phyloP scores from a whole-genome alignment of 768 basidiomycete species.

The Leccinum barrowsii region DNA sequence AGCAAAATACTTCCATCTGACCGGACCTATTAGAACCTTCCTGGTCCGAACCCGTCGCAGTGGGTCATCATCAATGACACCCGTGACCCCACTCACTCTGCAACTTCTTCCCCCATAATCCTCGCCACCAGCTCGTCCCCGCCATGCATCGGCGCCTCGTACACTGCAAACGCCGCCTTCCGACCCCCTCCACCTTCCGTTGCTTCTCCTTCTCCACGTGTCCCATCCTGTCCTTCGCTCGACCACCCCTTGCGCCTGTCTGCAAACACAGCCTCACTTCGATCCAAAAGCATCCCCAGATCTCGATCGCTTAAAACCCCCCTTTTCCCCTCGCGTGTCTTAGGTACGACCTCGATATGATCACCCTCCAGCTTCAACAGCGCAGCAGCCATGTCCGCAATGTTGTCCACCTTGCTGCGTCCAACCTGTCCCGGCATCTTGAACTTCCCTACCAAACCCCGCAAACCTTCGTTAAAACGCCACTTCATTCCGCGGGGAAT shows the following conservation, averaged over 20 bases:
- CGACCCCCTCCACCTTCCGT: not conserved
- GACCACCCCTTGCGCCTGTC: constrained; percentile 75
- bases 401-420: constrained; percentile 55
- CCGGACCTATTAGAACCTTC: not conserved
- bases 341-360: constrained; percentile 81
- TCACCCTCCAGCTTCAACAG: constrained; percentile 82
- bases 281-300: constrained; percentile 75
- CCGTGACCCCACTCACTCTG: constrained; percentile 7
- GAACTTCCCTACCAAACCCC: constrained; percentile 64
- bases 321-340: constrained; percentile 59
- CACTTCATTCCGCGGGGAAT: not conserved
- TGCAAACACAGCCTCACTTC: constrained; percentile 68
- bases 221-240: constrained; percentile 29
- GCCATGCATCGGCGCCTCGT: constrained; percentile 58
- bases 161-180: constrained; percentile 74
- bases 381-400: constrained; percentile 77
- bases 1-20: not conserved
- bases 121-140: constrained; percentile 68
- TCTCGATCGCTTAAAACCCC: constrained; percentile 81
- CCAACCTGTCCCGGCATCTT: constrained; percentile 62
- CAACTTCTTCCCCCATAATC: constrained; percentile 51
- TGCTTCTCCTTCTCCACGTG: constrained; percentile 4
- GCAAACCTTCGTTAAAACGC: not conserved
- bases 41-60: not conserved
- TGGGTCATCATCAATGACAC: not conserved